A percentile compares a stretch with the other conserved stretches of the same genome.
These are phyloP conservation scores for Xylaria sp. DNA, from an alignment of 2,329 filamentous ascomycete genomes.

Conservation along the genomic window DNA sequence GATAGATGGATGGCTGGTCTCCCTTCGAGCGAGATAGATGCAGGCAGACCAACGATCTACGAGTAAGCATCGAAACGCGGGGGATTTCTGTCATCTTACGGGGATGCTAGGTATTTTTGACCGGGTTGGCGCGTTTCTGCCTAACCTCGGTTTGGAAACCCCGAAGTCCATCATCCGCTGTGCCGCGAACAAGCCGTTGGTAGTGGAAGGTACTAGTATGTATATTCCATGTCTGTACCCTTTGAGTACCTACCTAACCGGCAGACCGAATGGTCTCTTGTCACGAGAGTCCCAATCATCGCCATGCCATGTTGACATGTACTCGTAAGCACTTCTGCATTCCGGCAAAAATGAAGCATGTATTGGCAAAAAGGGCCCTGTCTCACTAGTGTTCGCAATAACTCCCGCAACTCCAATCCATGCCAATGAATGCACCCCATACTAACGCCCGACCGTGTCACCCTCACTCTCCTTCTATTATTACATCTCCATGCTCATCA, in stretches of 20 bases:
- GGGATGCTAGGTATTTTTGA: not conserved
- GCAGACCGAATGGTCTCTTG: no score
- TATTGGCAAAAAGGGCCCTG: not conserved
- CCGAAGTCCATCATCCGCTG: not conserved
- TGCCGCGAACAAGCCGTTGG: not conserved
- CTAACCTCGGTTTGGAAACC: not conserved
- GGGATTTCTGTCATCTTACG: not conserved
- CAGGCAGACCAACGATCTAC: not conserved
- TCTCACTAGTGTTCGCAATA: not conserved
- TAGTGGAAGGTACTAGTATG: not conserved
- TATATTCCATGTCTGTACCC: not conserved
- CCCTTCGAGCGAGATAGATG: not conserved
- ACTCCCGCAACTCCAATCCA: slow-evolving; percentile 20
- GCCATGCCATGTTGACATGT: no score
- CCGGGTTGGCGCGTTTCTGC: not conserved
- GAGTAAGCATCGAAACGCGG: not conserved
- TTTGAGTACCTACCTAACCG: not conserved
- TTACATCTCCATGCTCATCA: slow-evolving; percentile 78
- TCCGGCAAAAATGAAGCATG: not conserved
- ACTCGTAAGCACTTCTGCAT: no score
- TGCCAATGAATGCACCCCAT: slow-evolving; percentile 5
- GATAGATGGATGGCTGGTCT: no score
- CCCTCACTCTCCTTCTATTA: slow-evolving; percentile 14
- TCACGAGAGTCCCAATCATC: no score
- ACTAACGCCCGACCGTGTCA: not conserved